A percentile compares a stretch with the other conserved stretches of the same genome.
These are phyloP conservation scores for Trichoderma atrobrunneum DNA, from an alignment of 2,329 filamentous ascomycete species.

Conservation along the genomic window DNA sequence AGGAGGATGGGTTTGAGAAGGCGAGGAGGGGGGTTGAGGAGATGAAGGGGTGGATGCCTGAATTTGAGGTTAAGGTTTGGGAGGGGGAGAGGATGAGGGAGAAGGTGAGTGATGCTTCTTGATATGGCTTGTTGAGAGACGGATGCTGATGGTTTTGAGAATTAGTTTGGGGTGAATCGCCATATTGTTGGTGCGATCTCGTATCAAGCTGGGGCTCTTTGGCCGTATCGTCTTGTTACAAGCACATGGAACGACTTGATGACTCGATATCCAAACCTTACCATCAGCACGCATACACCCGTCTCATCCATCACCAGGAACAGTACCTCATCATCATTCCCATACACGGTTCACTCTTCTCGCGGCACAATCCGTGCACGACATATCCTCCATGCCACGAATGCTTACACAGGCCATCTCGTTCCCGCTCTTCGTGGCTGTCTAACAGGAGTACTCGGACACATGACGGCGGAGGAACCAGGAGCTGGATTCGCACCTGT, in stretches of 20 bases:
- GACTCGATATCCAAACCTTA: constrained; percentile 32
- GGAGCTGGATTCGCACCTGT: constrained; percentile 32
- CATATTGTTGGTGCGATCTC: constrained; percentile 42
- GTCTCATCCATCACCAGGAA: constrained; percentile 31
- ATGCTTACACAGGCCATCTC: constrained; percentile 51
- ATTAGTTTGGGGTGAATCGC: constrained; percentile 36
- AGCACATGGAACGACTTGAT: constrained; percentile 44
- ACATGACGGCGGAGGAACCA: constrained; percentile 51
- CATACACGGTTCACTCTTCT: constrained; percentile 44
- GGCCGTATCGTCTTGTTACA: constrained; percentile 50
- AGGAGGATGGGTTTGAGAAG: constrained; percentile 34
- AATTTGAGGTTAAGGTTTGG: constrained; percentile 37
- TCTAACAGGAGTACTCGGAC: constrained; percentile 44
- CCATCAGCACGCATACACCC: constrained; percentile 40
- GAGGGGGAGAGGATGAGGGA: constrained; percentile 33
- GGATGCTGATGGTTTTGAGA: neutral
- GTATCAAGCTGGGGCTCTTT: constrained; percentile 48
- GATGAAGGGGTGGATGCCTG: constrained; percentile 39
- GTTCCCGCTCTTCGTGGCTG: constrained; percentile 47
- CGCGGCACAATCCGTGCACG: constrained; percentile 44
- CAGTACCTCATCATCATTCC: constrained; percentile 21
- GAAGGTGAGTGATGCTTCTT: constrained; percentile 26
- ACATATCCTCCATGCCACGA: constrained; percentile 58
- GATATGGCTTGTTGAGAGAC: neutral
- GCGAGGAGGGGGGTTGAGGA: constrained; percentile 34